Evolutionary conservation across 2,329 filamentous ascomycete species (phyloP).

Genomic region (Colletotrichum agaves): DNA sequence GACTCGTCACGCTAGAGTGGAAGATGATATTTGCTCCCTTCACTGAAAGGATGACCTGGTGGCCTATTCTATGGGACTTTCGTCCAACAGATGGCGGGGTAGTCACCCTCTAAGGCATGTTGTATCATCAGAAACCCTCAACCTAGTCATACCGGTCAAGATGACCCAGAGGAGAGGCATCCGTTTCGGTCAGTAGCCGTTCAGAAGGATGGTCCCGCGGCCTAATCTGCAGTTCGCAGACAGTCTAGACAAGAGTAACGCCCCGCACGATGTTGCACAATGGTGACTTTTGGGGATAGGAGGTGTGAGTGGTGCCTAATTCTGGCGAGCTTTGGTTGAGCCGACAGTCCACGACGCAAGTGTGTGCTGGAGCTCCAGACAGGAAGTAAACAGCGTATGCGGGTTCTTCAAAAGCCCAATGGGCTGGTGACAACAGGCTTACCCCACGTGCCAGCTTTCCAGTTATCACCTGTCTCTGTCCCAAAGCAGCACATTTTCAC

Average conservation of each 20-base stretch:
- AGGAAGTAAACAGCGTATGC: neutral
- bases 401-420: conserved; percentile 10
- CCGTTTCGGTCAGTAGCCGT: conserved; percentile 8
- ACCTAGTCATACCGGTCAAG: conserved; percentile 23
- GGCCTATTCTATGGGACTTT: neutral
- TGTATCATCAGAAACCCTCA: neutral
- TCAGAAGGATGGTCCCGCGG: neutral
- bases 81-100: conserved; percentile 9
- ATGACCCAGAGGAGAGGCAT: conserved; percentile 11
- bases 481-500: conserved; percentile 3
- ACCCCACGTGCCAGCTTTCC: conserved; percentile 13
- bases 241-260: neutral
- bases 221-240: conserved; percentile 12
- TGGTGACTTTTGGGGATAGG: neutral
- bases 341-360: conserved; percentile 12
- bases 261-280: neutral
- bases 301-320: conserved; percentile 9
- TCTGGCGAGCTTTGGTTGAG: neutral
- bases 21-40: neutral
- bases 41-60: neutral
- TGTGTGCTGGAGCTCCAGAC: conserved; percentile 2
- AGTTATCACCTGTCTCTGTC: neutral
- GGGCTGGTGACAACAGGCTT: conserved; percentile 10
- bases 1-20: neutral
- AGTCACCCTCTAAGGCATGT: neutral